These are phyloP conservation scores for Solanum hybrid DNA, from an alignment of 305 asterid species.

Conservation along the genomic window DNA sequence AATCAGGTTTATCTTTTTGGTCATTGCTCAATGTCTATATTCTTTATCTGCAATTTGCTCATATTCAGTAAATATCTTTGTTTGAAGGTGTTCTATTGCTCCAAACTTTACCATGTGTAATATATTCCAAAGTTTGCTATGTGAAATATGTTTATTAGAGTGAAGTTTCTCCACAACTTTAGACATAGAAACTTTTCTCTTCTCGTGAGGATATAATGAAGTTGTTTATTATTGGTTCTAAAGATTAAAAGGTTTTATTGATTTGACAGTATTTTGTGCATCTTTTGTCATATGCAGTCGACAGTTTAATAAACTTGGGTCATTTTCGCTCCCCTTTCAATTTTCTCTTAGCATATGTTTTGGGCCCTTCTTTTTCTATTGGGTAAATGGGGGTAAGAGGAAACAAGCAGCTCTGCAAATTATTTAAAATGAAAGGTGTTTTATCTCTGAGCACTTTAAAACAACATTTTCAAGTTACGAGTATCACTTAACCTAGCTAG, in stretches of 20 bases:
- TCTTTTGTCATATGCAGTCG: neutral
- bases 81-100: neutral
- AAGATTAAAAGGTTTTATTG: neutral
- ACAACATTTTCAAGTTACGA: neutral
- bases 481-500: neutral
- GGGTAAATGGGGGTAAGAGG: neutral
- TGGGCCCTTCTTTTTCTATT: neutral
- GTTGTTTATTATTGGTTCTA: neutral
- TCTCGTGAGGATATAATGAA: neutral
- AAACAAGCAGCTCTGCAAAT: neutral
- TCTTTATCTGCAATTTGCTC: neutral
- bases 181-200: neutral
- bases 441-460: neutral
- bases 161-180: neutral
- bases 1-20: conserved; percentile 28
- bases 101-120: neutral
- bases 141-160: neutral
- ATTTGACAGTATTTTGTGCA: neutral
- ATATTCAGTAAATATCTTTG: neutral
- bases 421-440: neutral
- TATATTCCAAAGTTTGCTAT: neutral
- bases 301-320: neutral
- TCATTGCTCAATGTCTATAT: neutral
- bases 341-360: neutral
- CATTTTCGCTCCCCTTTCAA: neutral